These are phyloP conservation scores for Plantago lanceolata DNA, from an alignment of 305 asterid genomes.

Conservation along the genomic window DNA sequence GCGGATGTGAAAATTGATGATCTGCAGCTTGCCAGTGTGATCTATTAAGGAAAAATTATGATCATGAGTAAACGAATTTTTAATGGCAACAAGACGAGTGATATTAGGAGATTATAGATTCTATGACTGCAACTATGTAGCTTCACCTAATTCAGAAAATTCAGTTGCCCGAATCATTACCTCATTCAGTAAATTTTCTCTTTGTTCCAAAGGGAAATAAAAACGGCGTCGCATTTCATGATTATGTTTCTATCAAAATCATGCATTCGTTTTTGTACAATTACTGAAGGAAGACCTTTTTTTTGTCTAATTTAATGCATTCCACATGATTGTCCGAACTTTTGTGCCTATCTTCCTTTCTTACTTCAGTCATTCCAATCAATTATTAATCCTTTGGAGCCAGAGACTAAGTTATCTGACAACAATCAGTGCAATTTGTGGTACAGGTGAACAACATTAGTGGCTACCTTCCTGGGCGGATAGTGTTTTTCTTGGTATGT, in stretches of 20 bases:
- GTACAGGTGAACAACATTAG: conserved; percentile 94
- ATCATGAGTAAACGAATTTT: background rate
- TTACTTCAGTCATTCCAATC: background rate
- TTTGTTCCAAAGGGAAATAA: background rate
- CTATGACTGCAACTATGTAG: background rate
- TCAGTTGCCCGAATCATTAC: background rate
- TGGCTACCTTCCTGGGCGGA: conserved; percentile 98
- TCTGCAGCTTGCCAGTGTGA: background rate
- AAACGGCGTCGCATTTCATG: background rate
- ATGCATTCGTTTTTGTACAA: background rate
- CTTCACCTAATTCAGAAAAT: background rate
- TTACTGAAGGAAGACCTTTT: background rate
- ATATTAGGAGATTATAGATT: background rate
- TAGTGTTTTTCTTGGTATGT: conserved; percentile 96
- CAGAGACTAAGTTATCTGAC: conserved; percentile 16
- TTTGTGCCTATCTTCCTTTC: conserved; percentile 9
- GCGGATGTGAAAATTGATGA: background rate
- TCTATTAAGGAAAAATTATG: background rate
- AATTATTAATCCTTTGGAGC: background rate
- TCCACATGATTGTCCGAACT: background rate
- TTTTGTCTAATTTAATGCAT: conserved; percentile 6
- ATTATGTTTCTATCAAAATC: background rate
- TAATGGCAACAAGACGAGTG: background rate
- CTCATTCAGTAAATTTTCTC: background rate
- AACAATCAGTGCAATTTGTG: conserved; percentile 17